Evolutionary conservation across 1,139 yeast genomes (phyloP).

Genomic region (Geotrichum cucujoidarum): DNA sequence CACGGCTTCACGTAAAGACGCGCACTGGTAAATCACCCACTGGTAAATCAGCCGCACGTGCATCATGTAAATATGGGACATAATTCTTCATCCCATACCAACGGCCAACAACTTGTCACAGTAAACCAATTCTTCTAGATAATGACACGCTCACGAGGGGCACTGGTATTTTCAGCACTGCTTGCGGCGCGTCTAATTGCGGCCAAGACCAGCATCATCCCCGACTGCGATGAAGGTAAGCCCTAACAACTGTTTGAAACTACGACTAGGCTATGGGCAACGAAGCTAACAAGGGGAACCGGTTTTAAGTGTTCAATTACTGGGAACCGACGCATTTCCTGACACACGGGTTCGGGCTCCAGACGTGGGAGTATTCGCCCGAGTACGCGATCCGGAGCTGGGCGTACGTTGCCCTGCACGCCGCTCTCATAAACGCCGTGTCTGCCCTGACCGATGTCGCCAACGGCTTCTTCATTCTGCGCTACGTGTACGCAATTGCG

Average conservation of each 20-base stretch:
- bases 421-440: slow-evolving; percentile 26
- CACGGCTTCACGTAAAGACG: no score
- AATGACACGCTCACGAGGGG: slow-evolving; percentile 9
- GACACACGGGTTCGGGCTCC: slow-evolving; percentile 78
- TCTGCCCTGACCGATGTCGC: slow-evolving; percentile 4
- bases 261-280: background rate
- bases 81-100: no score
- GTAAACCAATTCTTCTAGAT: no score
- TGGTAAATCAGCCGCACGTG: no score
- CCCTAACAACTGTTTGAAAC: slow-evolving; percentile 29
- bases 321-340: slow-evolving; percentile 86
- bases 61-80: no score
- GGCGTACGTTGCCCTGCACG: slow-evolving; percentile 49
- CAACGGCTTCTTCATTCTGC: slow-evolving; percentile 30
- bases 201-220: slow-evolving; percentile 57
- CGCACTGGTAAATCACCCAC: no score
- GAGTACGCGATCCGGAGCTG: slow-evolving; percentile 84
- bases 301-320: slow-evolving; percentile 68
- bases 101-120: no score
- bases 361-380: slow-evolving; percentile 97
- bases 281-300: background rate
- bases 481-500: slow-evolving; percentile 50
- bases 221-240: slow-evolving; percentile 73
- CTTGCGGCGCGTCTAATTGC: slow-evolving; percentile 43
- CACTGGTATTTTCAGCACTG: slow-evolving; percentile 9